A percentile compares a stretch with the other conserved stretches of the same genome.
phyloP scores from a whole-genome alignment of 768 basidiomycete species.

The Amanita thiersii region DNA sequence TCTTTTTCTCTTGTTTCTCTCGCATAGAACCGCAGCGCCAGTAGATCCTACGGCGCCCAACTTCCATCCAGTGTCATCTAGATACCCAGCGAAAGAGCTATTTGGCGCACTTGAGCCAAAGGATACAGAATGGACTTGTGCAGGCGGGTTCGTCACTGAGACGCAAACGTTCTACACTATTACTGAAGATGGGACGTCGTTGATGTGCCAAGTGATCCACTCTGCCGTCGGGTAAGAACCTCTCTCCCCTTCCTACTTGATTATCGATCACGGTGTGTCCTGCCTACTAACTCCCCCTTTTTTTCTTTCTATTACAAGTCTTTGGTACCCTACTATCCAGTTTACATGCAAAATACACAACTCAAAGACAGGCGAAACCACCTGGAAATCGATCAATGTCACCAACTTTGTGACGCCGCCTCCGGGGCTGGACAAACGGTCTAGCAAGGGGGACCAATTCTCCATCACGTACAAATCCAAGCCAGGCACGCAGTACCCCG shows the following conservation, averaged over 20 bases:
- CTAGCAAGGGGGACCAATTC: constrained; percentile 80
- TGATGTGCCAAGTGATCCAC: constrained; percentile 85
- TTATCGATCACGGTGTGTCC: constrained; percentile 9
- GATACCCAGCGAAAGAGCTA: constrained; percentile 43
- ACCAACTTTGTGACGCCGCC: constrained; percentile 70
- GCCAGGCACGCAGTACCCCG: constrained; percentile 52
- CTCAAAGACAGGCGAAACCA: constrained; percentile 60
- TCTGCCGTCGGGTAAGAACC: constrained; percentile 75
- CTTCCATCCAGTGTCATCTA: constrained; percentile 75
- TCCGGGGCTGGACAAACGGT: constrained; percentile 77
- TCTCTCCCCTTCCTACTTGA: constrained; percentile 5
- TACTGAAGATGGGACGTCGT: constrained; percentile 66
- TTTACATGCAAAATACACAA: constrained; percentile 87
- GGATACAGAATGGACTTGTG: constrained; percentile 80
- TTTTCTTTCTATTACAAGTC: constrained; percentile 29
- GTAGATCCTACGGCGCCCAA: constrained; percentile 66
- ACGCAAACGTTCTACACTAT: constrained; percentile 85
- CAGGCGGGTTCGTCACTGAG: constrained; percentile 82
- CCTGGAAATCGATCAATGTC: constrained; percentile 87
- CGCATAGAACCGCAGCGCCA: constrained; percentile 46
- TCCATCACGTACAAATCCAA: constrained; percentile 59
- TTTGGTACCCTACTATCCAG: constrained; percentile 94
- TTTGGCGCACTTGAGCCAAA: constrained; percentile 68
- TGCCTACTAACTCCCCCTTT: constrained; percentile 6
- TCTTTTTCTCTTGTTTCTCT: no score